Evolutionary conservation across 192 early-diverging fungal species (phyloP).

Genomic region (Dispira parvispora): DNA sequence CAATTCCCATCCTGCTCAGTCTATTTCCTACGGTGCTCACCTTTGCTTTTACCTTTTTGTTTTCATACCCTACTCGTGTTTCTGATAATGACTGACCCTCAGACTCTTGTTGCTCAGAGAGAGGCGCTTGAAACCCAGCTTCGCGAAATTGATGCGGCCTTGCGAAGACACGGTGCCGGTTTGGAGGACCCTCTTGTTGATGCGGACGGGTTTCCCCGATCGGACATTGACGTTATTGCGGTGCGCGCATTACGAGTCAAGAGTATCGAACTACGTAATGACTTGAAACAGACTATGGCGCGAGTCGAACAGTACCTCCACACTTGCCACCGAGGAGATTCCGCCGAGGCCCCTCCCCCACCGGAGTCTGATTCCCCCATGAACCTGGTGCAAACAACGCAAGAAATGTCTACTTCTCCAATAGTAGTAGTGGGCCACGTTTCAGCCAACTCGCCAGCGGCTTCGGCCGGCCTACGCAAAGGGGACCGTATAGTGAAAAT

Average conservation of each 20-base stretch:
- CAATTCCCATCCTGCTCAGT: too few species aligned
- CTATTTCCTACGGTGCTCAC: too few species aligned
- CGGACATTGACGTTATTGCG: constrained; percentile 45
- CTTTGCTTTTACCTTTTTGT: too few species aligned
- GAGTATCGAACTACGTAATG: constrained; percentile 37
- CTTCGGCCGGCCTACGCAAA: not conserved
- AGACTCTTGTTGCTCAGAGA: too few species aligned
- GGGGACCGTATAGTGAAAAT: not conserved
- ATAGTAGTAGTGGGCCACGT: not conserved
- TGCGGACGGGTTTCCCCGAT: constrained; percentile 41
- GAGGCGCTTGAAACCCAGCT: too few species aligned
- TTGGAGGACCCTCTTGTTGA: constrained; percentile 37
- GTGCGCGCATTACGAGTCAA: constrained; percentile 31
- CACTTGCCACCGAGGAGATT: constrained; percentile 19
- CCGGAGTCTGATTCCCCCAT: not conserved
- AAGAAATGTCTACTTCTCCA: not conserved
- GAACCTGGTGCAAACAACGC: not conserved
- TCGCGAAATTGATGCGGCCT: too few species aligned
- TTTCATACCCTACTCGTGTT: too few species aligned
- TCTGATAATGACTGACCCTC: too few species aligned
- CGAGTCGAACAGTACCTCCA: constrained; percentile 34
- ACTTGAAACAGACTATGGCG: constrained; percentile 33
- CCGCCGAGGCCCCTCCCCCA: not conserved
- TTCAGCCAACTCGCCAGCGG: not conserved
- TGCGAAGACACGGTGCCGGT: constrained; percentile 21